Evolutionary conservation across 371 early-diverging fungal species (phyloP).

Genomic region (Batkoa obscura): DNA sequence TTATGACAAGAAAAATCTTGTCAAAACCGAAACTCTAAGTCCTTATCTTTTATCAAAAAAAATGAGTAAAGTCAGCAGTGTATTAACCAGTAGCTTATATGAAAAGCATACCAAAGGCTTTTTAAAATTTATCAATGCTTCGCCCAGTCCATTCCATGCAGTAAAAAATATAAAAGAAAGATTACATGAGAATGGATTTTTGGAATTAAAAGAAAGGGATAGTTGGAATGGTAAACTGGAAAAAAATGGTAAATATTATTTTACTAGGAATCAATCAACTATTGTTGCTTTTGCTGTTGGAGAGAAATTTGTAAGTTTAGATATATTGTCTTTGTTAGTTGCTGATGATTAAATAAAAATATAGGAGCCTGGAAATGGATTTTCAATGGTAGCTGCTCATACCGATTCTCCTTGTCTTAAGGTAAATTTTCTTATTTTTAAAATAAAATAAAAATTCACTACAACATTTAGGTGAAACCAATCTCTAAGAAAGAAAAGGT

Average conservation of each 20-base stretch:
- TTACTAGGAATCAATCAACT: constrained; percentile 80
- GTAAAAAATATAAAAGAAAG: constrained; percentile 43
- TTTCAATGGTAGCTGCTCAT: constrained; percentile 85
- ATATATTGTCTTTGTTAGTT: neutral
- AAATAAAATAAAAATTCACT: neutral
- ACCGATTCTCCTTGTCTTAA: constrained; percentile 95
- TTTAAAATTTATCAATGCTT: constrained; percentile 70
- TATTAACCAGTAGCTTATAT: too few relatives aligned
- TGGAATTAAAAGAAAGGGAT: constrained; percentile 69
- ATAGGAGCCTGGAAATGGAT: constrained; percentile 60
- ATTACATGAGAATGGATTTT: constrained; percentile 55
- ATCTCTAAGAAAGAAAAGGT: constrained; percentile 62
- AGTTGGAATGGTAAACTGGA: constrained; percentile 43
- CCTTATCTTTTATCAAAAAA: too few relatives aligned
- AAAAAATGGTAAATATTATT: constrained; percentile 75
- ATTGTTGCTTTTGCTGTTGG: constrained; percentile 90
- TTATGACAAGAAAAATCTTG: too few relatives aligned
- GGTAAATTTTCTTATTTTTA: constrained; percentile 19
- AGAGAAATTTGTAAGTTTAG: constrained; percentile 30
- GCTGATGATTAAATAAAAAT: neutral
- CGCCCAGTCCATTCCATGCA: constrained; percentile 91
- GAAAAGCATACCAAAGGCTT: constrained; percentile 27
- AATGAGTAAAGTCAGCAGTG: too few relatives aligned
- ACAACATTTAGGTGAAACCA: constrained; percentile 58
- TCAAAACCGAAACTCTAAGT: too few relatives aligned